Base-by-base conservation (phyloP, 345 rosid species). In the Hibiscus mutabilis region DNA sequence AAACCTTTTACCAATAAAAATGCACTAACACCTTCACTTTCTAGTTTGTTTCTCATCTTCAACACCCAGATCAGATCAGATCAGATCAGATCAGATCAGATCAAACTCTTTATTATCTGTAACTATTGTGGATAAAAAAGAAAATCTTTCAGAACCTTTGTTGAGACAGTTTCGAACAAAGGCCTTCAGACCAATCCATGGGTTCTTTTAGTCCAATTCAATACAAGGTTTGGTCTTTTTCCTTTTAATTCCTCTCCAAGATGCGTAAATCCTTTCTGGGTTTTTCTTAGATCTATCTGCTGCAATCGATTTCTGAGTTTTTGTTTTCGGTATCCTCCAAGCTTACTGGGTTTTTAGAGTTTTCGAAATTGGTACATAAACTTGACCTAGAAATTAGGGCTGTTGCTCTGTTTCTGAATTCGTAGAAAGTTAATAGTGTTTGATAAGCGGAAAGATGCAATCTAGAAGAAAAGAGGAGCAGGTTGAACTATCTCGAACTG, bases 401-500 rank as follows among this genome's bases (percentile, higher is more conserved):
- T 25, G 3, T 64, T 19, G 49, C 63, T 37, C 25, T 29, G 16
- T 52, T 52, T 21, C 51, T 22, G 13, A 35, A 73, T 68, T 7
- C 46, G 6, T 44, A n/a, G 58, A 21, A 44, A 22, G 22, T 47
- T 19, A 21, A 8, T 25, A 22, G 46, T 24, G n/a, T 75, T 60
- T 46, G 58, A 10, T 75, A 29, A 72, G 66, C 35, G 13, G 62
- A 57, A 82, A 72, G 77, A 85, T 87, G 91, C 85, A 87, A 42
- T 74, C 86, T 66, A 71, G 86, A 76, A 83, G 81, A 76, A 73
- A 64, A 59, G 81, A 71, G 44, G 87, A 83, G 57, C 70, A 64
- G 46, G 60, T 58, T 51, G 60, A 58, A 12, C 22, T 60, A 46
- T 76, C 85, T 31, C 77, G 86, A 22, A 55, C 85, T n/a, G 59